Conservation (phyloP, 1,139 yeast genomes). For the Geotrichum histeridarum region DNA sequence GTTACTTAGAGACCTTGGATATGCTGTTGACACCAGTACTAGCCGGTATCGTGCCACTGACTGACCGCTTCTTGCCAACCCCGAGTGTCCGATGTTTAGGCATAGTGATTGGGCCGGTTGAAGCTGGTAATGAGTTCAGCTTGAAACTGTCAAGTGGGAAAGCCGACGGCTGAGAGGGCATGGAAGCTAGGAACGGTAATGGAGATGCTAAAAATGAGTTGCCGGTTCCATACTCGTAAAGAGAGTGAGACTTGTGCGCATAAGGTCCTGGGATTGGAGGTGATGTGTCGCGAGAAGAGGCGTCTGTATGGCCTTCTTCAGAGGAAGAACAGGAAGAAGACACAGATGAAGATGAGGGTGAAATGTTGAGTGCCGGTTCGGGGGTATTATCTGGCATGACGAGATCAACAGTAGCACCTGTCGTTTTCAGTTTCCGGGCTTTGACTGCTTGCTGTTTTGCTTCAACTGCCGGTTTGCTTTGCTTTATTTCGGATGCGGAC, state of each 20-base stretch:
- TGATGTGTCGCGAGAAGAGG: not conserved
- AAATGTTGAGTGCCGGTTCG: not conserved
- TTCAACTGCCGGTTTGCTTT: not conserved
- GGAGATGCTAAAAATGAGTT: too few relatives aligned
- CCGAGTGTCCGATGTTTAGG: conserved; percentile 8
- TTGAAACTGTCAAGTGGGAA: not conserved
- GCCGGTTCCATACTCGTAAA: too few relatives aligned
- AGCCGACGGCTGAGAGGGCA: conserved; percentile 9
- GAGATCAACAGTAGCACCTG: not conserved
- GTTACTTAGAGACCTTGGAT: too few relatives aligned
- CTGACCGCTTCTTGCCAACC: conserved; percentile 7
- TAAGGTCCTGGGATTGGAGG: too few relatives aligned
- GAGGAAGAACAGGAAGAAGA: not conserved
- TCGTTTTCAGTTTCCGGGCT: not conserved
- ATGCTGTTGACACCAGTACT: too few relatives aligned
- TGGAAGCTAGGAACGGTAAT: not conserved
- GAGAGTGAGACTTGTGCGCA: too few relatives aligned
- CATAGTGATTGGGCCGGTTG: not conserved
- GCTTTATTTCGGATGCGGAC: not conserved
- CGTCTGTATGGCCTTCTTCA: not conserved
- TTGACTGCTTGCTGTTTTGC: not conserved
- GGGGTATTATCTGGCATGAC: not conserved
- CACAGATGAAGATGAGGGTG: not conserved
- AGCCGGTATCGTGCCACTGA: not conserved
- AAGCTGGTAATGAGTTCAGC: too few relatives aligned